These are phyloP conservation scores for Domatiomyces catenatus DNA, from an alignment of 2,329 filamentous ascomycete genomes.

Conservation along the genomic window DNA sequence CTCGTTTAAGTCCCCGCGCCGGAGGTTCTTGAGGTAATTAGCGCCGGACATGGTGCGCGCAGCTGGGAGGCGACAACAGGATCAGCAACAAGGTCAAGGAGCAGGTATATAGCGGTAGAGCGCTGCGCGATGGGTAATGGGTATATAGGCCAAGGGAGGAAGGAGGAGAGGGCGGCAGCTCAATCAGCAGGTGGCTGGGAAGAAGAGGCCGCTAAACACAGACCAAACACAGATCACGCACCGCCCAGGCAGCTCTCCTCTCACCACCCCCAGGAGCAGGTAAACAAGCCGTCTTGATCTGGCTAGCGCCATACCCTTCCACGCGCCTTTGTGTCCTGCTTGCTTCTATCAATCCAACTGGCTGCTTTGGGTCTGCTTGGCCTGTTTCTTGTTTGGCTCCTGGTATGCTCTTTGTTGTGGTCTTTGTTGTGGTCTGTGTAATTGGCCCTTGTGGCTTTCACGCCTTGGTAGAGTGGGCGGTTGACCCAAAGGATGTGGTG, in stretches of 20 bases:
- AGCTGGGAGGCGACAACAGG: neutral
- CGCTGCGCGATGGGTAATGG: neutral
- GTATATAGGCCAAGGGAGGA: neutral
- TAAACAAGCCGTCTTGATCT: neutral
- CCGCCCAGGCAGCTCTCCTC: too few species aligned
- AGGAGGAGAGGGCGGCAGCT: conserved; percentile 41
- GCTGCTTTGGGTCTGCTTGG: neutral
- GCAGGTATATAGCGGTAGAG: neutral
- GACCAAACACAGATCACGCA: neutral
- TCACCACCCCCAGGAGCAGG: neutral
- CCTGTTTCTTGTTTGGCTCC: neutral
- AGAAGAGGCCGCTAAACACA: neutral
- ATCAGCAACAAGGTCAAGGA: neutral
- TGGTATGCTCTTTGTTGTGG: neutral
- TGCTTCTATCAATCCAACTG: neutral
- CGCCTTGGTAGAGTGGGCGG: too few species aligned
- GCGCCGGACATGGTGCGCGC: conserved; percentile 42
- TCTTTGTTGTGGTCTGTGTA: too few species aligned
- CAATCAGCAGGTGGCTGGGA: neutral
- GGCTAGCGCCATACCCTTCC: neutral
- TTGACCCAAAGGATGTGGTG: too few species aligned
- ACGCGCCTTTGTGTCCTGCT: neutral
- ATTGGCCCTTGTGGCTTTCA: too few species aligned
- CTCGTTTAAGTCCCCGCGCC: conserved; percentile 64
- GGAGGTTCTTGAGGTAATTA: conserved; percentile 64